Conservation (phyloP, 345 rosid species). For the Leavenworthia alabamica region DNA sequence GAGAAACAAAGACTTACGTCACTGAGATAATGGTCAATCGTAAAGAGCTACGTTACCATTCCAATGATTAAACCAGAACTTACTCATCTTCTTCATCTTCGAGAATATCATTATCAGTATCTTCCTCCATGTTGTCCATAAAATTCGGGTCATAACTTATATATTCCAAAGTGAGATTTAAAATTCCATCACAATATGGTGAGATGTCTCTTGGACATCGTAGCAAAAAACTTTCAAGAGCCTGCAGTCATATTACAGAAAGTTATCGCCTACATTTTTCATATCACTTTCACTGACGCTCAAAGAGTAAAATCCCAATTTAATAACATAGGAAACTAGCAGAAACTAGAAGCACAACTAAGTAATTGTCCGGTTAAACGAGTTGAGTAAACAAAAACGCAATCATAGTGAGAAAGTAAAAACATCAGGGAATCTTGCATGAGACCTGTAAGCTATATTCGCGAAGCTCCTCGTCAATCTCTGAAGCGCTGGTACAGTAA, state of each 20-base stretch:
- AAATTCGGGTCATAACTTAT: slow-evolving; percentile 97
- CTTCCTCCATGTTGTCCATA: slow-evolving; percentile 99
- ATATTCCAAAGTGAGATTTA: slow-evolving; percentile 73
- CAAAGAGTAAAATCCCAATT: not conserved
- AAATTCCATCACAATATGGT: slow-evolving; percentile 78
- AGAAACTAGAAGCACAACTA: not conserved
- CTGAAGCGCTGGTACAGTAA: slow-evolving; percentile 89
- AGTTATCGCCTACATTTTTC: not conserved
- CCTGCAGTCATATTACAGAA: slow-evolving; percentile 44
- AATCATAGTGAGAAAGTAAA: too few species aligned
- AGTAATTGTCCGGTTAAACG: not conserved
- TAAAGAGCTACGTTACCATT: slow-evolving; percentile 8
- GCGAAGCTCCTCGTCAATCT: slow-evolving; percentile 98
- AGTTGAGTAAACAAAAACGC: slow-evolving; percentile 3
- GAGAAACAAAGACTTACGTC: slow-evolving; percentile 24
- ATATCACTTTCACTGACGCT: not conserved
- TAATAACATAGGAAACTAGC: not conserved
- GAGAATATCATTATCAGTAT: slow-evolving; percentile 75
- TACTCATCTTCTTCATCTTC: slow-evolving; percentile 99
- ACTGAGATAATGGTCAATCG: slow-evolving; percentile 21
- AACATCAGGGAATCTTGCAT: slow-evolving; percentile 15
- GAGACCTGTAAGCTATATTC: slow-evolving; percentile 97
- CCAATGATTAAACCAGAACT: slow-evolving; percentile 28
- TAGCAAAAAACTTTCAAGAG: slow-evolving; percentile 86
- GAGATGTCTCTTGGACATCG: slow-evolving; percentile 93